Conservation (phyloP, 2,329 filamentous ascomycete genomes). For the Knoxdaviesia capensis region DNA sequence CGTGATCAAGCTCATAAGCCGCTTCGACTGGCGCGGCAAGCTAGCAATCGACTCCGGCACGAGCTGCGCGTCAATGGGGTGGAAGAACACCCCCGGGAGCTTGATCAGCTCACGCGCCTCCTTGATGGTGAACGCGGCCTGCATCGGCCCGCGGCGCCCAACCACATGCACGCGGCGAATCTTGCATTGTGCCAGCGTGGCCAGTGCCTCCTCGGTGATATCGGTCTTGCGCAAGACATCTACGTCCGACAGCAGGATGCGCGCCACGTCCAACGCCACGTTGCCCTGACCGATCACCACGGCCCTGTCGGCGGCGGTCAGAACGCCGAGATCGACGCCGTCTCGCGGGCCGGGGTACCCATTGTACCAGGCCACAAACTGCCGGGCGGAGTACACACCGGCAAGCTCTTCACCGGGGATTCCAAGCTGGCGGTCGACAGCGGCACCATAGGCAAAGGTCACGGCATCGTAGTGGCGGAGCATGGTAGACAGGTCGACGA, state of each 20-base stretch:
- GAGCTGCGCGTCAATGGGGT: constrained; percentile 43
- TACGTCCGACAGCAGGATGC: constrained; percentile 63
- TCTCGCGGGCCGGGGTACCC: constrained; percentile 62
- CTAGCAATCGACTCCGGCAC: constrained; percentile 45
- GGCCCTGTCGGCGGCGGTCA: constrained; percentile 59
- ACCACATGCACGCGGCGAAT: constrained; percentile 72
- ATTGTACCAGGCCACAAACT: constrained; percentile 98
- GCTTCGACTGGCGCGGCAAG: constrained; percentile 55
- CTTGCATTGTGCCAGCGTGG: constrained; percentile 48
- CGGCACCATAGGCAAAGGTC: constrained; percentile 81
- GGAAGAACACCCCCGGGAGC: constrained; percentile 50
- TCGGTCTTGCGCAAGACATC: constrained; percentile 63
- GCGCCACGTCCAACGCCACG: constrained; percentile 81
- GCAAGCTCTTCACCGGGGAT: constrained; percentile 59
- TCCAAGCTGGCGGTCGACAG: constrained; percentile 57
- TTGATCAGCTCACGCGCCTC: constrained; percentile 78
- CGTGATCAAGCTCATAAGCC: constrained; percentile 64
- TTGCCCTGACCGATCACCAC: constrained; percentile 90
- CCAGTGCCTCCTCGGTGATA: constrained; percentile 69
- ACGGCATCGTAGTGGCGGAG: constrained; percentile 79
- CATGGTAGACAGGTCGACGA: constrained; percentile 46
- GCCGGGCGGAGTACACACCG: constrained; percentile 70
- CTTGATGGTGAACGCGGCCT: constrained; percentile 89
- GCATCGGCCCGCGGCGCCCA: constrained; percentile 72
- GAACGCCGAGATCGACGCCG: constrained; percentile 42